Conservation (phyloP, 2,329 filamentous ascomycete species). For the Epicoccum nigrum region DNA sequence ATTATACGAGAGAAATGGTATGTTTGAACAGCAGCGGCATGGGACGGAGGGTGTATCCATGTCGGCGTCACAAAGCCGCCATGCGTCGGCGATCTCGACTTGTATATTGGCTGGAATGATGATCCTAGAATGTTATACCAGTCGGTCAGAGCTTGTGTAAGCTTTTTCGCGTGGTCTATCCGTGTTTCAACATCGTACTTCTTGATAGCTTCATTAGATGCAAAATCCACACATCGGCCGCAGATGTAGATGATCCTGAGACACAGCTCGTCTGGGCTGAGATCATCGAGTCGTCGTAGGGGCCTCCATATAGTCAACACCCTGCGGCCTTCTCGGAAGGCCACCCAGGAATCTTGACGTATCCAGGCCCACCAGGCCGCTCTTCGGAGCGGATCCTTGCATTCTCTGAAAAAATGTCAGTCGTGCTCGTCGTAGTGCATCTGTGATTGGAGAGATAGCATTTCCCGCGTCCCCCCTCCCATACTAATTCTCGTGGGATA, state of each 20-base stretch:
- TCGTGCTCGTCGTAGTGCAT: neutral
- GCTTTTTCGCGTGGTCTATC: constrained; percentile 54
- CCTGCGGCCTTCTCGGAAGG: constrained; percentile 63
- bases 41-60: constrained; percentile 40
- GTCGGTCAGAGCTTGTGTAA: constrained; percentile 58
- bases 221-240: constrained; percentile 64
- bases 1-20: constrained; percentile 61
- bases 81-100: constrained; percentile 16
- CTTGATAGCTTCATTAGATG: constrained; percentile 55
- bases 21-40: constrained; percentile 57
- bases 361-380: constrained; percentile 72
- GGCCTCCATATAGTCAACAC: constrained; percentile 66
- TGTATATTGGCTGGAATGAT: constrained; percentile 53
- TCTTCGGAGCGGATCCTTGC: constrained; percentile 58
- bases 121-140: constrained; percentile 56
- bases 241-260: constrained; percentile 61
- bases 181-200: constrained; percentile 52
- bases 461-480: no score
- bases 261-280: constrained; percentile 62
- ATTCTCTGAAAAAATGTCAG: constrained; percentile 50
- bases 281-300: constrained; percentile 54
- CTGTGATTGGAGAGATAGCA: neutral
- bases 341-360: constrained; percentile 69
- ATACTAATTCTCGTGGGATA: neutral
- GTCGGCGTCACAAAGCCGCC: constrained; percentile 28